Conservation (phyloP, 345 rosid species). For the Eutrema yunnanense region DNA sequence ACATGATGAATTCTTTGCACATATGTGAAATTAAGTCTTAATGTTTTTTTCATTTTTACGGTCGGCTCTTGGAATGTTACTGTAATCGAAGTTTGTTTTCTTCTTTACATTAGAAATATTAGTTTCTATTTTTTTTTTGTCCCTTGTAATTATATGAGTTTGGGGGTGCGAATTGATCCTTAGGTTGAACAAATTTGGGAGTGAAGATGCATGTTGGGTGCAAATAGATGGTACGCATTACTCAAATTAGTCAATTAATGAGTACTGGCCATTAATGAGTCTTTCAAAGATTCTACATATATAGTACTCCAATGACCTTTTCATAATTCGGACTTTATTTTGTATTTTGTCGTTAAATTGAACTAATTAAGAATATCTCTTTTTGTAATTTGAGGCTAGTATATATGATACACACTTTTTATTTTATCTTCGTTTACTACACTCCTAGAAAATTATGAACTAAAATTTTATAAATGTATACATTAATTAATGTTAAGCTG, state of each 20-base stretch:
- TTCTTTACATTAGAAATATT: not conserved
- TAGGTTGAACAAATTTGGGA: not conserved
- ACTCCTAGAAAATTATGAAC: not conserved
- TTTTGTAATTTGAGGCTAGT: not conserved
- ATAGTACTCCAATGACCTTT: not conserved
- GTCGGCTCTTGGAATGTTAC: too few relatives aligned
- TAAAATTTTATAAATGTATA: not conserved
- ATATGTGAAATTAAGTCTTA: too few relatives aligned
- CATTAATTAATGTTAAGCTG: not conserved
- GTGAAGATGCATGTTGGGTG: slow-evolving; percentile 3
- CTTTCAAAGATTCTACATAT: slow-evolving; percentile 4
- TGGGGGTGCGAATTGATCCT: not conserved
- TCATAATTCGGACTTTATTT: not conserved
- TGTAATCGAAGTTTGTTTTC: not conserved
- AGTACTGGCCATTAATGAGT: not conserved
- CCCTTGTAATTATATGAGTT: not conserved
- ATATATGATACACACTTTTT: not conserved
- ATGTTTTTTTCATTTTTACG: too few relatives aligned
- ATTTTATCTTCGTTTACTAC: not conserved
- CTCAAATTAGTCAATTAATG: not conserved
- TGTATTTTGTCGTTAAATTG: not conserved
- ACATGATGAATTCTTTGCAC: too few relatives aligned
- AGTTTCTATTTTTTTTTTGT: not conserved
- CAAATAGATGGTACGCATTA: slow-evolving; percentile 9
- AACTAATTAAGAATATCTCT: not conserved